phyloP scores from a whole-genome alignment of 345 rosid species.

The Euphorbia peplus region DNA sequence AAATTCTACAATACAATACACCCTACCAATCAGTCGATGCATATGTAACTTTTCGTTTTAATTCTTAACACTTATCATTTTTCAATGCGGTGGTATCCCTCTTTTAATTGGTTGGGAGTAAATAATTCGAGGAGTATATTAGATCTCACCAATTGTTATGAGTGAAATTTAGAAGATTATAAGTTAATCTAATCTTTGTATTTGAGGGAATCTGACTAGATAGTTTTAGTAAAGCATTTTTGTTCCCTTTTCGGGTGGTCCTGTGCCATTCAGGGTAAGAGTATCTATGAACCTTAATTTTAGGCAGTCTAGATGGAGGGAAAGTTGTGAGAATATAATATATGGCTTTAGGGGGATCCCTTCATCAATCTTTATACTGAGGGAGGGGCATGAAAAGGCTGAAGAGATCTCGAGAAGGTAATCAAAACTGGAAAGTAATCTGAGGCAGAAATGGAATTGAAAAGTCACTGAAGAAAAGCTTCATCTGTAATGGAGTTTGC shows the following conservation, averaged over 20 bases:
- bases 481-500: neutral
- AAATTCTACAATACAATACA: neutral
- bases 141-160: too few relatives aligned
- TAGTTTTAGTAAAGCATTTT: neutral
- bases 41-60: too few relatives aligned
- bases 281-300: neutral
- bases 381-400: conserved; percentile 1
- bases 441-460: conserved; percentile 3
- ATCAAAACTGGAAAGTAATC: conserved; percentile 6
- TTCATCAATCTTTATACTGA: conserved; percentile 4
- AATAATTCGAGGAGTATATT: too few relatives aligned
- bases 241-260: neutral
- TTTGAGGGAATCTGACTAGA: neutral
- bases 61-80: too few relatives aligned
- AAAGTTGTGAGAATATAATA: conserved; percentile 16
- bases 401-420: conserved; percentile 6
- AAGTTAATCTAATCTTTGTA: neutral
- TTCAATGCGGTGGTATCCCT: too few relatives aligned
- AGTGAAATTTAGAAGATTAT: neutral
- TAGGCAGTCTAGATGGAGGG: conserved; percentile 16
- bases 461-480: neutral
- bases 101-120: too few relatives aligned
- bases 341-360: conserved; percentile 14
- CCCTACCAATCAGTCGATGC: too few relatives aligned
- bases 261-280: neutral